phyloP scores from a whole-genome alignment of 2,329 filamentous ascomycete genomes.

The Blastomyces parvus region DNA sequence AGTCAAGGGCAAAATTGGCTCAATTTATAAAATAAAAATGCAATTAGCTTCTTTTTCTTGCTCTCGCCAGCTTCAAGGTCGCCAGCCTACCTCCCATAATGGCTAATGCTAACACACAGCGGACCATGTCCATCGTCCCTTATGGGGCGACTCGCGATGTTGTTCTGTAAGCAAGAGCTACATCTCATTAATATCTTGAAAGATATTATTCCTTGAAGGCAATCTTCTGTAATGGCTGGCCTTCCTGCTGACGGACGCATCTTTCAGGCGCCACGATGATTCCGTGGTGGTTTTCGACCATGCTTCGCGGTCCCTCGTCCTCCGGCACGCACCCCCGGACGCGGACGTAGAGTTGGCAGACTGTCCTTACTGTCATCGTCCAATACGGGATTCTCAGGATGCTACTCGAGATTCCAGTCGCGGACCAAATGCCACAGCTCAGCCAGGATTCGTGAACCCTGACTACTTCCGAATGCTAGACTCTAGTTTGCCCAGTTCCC shows the following conservation, averaged over 20 bases:
- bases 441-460: slow-evolving; percentile 70
- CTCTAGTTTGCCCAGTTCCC: slow-evolving; percentile 39
- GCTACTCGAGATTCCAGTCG: slow-evolving; percentile 26
- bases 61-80: slow-evolving; percentile 4
- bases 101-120: slow-evolving; percentile 13
- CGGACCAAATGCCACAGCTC: slow-evolving; percentile 23
- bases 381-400: slow-evolving; percentile 46
- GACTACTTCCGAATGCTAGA: slow-evolving; percentile 93
- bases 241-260: slow-evolving; percentile 13
- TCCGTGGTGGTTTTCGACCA: slow-evolving; percentile 87
- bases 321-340: slow-evolving; percentile 51
- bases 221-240: neutral
- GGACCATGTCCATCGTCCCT: slow-evolving; percentile 35
- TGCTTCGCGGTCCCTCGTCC: slow-evolving; percentile 71
- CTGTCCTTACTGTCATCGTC: slow-evolving; percentile 86
- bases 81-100: slow-evolving; percentile 11
- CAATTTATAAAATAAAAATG: slow-evolving; percentile 10
- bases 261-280: slow-evolving; percentile 72
- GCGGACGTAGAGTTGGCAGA: slow-evolving; percentile 51
- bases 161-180: slow-evolving; percentile 32
- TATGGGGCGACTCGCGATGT: slow-evolving; percentile 35
- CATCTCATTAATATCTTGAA: slow-evolving; percentile 8
- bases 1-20: neutral
- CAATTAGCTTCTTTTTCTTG: neutral
- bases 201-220: neutral